These are phyloP conservation scores for Pythium pyrilobum DNA, from an alignment of 352 stramenopile genomes.

Conservation along the genomic window DNA sequence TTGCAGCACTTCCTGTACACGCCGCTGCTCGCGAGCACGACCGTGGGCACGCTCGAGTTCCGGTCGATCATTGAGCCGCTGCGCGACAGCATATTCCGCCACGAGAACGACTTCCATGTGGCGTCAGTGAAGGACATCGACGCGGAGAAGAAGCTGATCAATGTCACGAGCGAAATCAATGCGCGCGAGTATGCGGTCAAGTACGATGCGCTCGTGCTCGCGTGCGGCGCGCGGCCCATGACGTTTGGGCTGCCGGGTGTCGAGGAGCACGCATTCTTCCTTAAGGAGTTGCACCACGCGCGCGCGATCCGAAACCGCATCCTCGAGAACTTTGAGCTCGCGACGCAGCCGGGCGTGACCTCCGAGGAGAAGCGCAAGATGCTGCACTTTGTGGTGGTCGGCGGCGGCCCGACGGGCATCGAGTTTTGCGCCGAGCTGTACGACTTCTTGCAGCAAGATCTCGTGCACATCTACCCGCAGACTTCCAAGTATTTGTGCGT, in stretches of 20 bases:
- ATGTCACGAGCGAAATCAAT: slow-evolving; percentile 60
- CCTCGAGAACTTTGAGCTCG: slow-evolving; percentile 93
- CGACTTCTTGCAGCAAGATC: slow-evolving; percentile 91
- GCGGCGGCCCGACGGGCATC: slow-evolving; percentile 92
- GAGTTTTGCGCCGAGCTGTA: slow-evolving; percentile 97
- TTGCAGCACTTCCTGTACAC: slow-evolving; percentile 97
- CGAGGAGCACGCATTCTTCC: slow-evolving; percentile 93
- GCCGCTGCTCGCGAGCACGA: slow-evolving; percentile 93
- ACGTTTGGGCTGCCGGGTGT: slow-evolving; percentile 92
- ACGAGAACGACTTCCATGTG: slow-evolving; percentile 72
- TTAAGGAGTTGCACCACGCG: slow-evolving; percentile 96
- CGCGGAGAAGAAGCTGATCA: slow-evolving; percentile 61
- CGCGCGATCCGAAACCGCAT: slow-evolving; percentile 77
- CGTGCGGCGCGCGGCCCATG: slow-evolving; percentile 91
- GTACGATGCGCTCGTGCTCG: slow-evolving; percentile 95
- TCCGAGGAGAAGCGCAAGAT: slow-evolving; percentile 87
- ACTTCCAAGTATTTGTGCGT: slow-evolving; percentile 66
- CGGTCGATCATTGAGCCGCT: slow-evolving; percentile 96
- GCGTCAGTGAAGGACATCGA: slow-evolving; percentile 77
- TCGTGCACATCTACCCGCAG: slow-evolving; percentile 76
- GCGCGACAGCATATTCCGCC: slow-evolving; percentile 71
- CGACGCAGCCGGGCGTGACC: slow-evolving; percentile 81
- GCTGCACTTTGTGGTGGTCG: slow-evolving; percentile 97
- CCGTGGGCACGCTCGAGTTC: slow-evolving; percentile 95
- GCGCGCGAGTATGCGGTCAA: slow-evolving; percentile 66